Evolutionary conservation across 768 basidiomycete genomes (phyloP).

Genomic region (Naganishia vaughanmartiniae): DNA sequence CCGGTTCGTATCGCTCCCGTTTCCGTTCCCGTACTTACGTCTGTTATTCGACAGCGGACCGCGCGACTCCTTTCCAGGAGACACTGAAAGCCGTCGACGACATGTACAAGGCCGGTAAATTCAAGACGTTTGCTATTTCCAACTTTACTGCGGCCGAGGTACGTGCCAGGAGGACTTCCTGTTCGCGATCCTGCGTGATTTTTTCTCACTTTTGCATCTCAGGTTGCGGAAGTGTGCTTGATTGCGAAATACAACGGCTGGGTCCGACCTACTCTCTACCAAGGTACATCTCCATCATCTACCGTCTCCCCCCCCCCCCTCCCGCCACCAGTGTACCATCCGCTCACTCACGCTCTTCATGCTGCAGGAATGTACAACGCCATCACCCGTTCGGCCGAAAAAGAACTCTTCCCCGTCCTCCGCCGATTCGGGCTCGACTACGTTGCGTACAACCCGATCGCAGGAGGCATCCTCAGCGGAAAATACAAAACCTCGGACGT

Average conservation of each 20-base stretch:
- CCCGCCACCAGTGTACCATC: not conserved
- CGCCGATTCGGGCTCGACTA: conserved; percentile 44
- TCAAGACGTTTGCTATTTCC: conserved; percentile 57
- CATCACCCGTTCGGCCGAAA: conserved; percentile 39
- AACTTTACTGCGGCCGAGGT: conserved; percentile 56
- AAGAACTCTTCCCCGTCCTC: conserved; percentile 38
- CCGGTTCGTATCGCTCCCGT: not conserved
- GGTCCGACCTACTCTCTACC: conserved; percentile 59
- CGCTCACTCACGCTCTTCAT: not conserved
- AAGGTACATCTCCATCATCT: conserved; percentile 48
- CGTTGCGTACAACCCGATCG: conserved; percentile 49
- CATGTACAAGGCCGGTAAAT: conserved; percentile 59
- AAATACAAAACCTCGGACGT: conserved; percentile 31
- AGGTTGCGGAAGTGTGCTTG: conserved; percentile 57
- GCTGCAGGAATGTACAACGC: conserved; percentile 39
- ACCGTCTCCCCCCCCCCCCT: not conserved
- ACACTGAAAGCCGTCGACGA: conserved; percentile 58
- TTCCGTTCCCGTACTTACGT: not conserved
- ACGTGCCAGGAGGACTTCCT: too few relatives aligned
- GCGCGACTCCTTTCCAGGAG: conserved; percentile 56
- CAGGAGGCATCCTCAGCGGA: conserved; percentile 38
- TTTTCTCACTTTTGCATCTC: not conserved
- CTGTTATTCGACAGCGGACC: conserved; percentile 42
- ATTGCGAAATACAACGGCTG: conserved; percentile 56
- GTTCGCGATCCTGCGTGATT: not conserved